Evolutionary conservation across 2,329 filamentous ascomycete species (phyloP), one percentile per base, ranked within the genome.

Genomic region (Alternaria tenuissima): DNA sequence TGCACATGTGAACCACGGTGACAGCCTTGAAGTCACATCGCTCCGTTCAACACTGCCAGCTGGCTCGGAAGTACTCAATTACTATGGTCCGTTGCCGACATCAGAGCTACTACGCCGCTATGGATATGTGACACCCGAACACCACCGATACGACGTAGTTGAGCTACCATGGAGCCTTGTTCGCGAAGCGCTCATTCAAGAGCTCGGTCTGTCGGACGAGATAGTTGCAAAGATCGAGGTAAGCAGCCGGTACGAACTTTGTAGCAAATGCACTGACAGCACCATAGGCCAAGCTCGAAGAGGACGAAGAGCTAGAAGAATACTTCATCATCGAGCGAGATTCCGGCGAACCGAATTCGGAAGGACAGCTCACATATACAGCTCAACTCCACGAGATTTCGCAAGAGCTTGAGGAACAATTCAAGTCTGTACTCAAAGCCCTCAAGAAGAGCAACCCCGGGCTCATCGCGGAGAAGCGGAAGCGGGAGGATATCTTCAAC

Each of bases 1-100:
- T 11, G 69, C 67, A 0, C 69, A 71, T 24, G 62, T 71, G n/a
- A 68, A 70, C 18, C 69, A 71, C 24, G 67, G 69, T 8, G 67
- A 70, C 28, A 44, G 46, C 16, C 56, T 59, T 7, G 32, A 59
- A 36, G 56, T 59, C 20, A 48, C 51, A 4, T 55, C 51, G 5
- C 56, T 59, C 20, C 36, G 43, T 7, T 36, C 39, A 11, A 32
- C 18, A 12, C 44, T 59, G 5, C 39, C 52, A 38, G 46, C 64
- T 11, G 67, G 69, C 0, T 51, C 64, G 2, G 69, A 71, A 30
- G 65, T 71, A 24, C 36, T 71, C 5, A 71, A 71, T 28, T 71
- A 71, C 34, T 71, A 71, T 7, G 69, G 69, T 3, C 67, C 69
- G 11, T 46, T 71, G 22, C 69, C 69, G 2, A 64, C 67, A 9